Evolutionary conservation across 495 filamentous ascomycete genomes (phyloP), one percentile per base, ranked within the genome.

Genomic region (Tuber magnatum): DNA sequence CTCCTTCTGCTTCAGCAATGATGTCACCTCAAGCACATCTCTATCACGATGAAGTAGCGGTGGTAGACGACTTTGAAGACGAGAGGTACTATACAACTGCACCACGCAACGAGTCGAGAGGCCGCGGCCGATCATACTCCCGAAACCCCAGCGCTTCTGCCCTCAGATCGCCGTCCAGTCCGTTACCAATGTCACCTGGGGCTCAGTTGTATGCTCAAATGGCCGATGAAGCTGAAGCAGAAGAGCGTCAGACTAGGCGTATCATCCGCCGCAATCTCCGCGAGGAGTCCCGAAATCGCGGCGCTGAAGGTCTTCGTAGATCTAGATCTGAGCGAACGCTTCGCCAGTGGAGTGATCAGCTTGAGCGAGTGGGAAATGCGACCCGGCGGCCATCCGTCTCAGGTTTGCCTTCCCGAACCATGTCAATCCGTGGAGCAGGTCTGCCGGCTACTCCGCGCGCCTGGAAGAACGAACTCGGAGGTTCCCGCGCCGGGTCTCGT

Each of bases 141-240:
- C 77, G 77, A 44, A 40, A 71, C 28, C 78, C 73, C 20, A 73
- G 69, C 42, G 35, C 48, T 10, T 81, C 80, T 39, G 74, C 83
- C 42, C 84, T 86, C 46, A 84, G 91, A 69, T 97, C 94, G 3
- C 93, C 94, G 39, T 92, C 93, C 0, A 93, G 91, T 3, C 93
- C 94, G 24, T 83, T 93, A 51, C 92, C 93, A 39, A 90, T 93
- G 84, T 85, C 87, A 22, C 79, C 86, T 10, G 81, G 73, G 41
- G 78, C 78, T 40, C 61, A 75, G 68, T 51, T 82, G 72, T 82
- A 76, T 70, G 71, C 73, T 75, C 70, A 80, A 28, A 82, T 82
- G 80, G 76, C 74, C 14, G 73, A 71, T n/a, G 78, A 76, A 44
- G 72, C 71, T 48, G 80, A 81, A 48, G 71, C 78, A 68, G 79